phyloP scores from a whole-genome alignment of 2,329 filamentous ascomycete species.

The Talaromyces marneffei region DNA sequence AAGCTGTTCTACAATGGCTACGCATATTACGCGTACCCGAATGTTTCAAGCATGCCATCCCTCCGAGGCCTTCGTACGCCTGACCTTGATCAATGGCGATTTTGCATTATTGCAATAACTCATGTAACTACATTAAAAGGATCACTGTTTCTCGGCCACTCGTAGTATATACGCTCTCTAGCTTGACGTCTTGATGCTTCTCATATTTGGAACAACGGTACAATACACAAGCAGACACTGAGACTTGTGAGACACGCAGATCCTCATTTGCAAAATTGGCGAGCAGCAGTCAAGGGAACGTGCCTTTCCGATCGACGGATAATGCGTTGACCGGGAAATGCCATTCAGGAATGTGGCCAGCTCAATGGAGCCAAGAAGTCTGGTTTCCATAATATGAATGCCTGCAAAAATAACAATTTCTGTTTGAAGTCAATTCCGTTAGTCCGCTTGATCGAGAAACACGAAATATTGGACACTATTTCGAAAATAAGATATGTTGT shows the following conservation, averaged over 20 bases:
- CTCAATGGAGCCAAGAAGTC: neutral
- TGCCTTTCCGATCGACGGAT: neutral
- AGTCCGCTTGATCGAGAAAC: neutral
- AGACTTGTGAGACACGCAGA: neutral
- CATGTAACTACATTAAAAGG: neutral
- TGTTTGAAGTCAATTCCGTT: neutral
- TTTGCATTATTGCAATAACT: too few relatives aligned
- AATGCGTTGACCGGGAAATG: constrained; percentile 6
- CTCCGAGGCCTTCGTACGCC: too few relatives aligned
- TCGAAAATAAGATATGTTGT: neutral
- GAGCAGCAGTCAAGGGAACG: neutral
- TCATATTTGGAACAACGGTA: neutral
- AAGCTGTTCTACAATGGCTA: too few relatives aligned
- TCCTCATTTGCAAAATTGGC: neutral
- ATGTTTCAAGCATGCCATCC: too few relatives aligned
- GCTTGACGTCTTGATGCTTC: neutral
- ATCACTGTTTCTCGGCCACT: neutral
- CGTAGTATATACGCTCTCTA: too few relatives aligned
- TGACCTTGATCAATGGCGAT: neutral
- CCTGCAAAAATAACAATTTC: neutral
- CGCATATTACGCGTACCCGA: too few relatives aligned
- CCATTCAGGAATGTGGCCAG: constrained; percentile 1
- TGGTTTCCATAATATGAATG: neutral
- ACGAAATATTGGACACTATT: neutral
- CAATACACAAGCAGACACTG: neutral